Evolutionary conservation across 495 filamentous ascomycete genomes (phyloP).

Genomic region (Xylaria castorea): DNA sequence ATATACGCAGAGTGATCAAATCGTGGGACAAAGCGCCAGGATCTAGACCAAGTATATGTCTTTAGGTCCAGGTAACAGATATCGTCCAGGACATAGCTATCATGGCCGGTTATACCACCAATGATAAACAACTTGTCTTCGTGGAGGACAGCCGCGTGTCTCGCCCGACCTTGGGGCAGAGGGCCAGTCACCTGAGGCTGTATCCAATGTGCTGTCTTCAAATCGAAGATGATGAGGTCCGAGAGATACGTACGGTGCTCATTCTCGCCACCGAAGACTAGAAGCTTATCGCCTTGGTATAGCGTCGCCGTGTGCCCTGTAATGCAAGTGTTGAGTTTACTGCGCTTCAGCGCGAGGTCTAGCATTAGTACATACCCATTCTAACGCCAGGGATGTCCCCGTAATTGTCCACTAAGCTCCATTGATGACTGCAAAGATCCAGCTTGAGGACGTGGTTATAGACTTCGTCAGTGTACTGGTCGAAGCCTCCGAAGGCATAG

Average conservation of each 20-base stretch:
- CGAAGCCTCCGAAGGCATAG: conserved; percentile 98
- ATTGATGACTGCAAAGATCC: conserved; percentile 84
- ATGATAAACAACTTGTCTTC: conserved; percentile 96
- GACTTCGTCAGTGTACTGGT: conserved; percentile 98
- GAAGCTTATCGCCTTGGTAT: conserved; percentile 90
- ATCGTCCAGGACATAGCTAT: conserved; percentile 89
- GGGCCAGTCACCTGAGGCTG: conserved; percentile 85
- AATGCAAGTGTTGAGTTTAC: conserved; percentile 17
- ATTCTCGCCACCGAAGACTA: conserved; percentile 97
- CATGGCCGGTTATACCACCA: conserved; percentile 86
- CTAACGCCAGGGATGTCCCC: conserved; percentile 97
- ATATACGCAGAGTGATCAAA: conserved; percentile 95
- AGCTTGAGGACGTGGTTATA: conserved; percentile 96
- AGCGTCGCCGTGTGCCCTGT: conserved; percentile 93
- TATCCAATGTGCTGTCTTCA: conserved; percentile 91
- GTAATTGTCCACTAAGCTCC: conserved; percentile 97
- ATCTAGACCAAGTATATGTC: conserved; percentile 96
- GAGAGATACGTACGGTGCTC: conserved; percentile 95
- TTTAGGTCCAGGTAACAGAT: conserved; percentile 95
- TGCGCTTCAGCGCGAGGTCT: not conserved
- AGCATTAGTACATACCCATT: conserved; percentile 72
- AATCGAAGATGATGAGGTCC: conserved; percentile 94
- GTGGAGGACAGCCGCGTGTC: conserved; percentile 92
- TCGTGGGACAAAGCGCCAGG: conserved; percentile 91
- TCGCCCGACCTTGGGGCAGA: conserved; percentile 84